These are phyloP conservation scores for Kwoniella mangroviensis DNA, from an alignment of 768 basidiomycete genomes.

Conservation along the genomic window DNA sequence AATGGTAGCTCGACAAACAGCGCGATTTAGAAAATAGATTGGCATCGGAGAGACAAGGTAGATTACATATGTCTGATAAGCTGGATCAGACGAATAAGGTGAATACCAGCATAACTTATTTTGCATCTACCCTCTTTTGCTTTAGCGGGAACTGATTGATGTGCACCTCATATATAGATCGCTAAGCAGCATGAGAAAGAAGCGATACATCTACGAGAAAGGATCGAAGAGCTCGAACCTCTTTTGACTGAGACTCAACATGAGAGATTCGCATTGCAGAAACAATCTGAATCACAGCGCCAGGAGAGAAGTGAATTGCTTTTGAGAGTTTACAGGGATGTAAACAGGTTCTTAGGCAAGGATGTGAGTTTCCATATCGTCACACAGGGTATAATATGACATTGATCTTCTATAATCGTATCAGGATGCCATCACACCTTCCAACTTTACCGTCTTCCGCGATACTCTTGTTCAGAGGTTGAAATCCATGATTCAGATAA, in stretches of 20 bases:
- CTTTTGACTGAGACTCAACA: constrained; percentile 64
- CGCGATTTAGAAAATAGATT: constrained; percentile 78
- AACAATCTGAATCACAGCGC: constrained; percentile 84
- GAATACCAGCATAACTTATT: constrained; percentile 16
- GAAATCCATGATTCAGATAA: constrained; percentile 80
- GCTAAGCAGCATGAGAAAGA: constrained; percentile 75
- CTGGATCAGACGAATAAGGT: constrained; percentile 71
- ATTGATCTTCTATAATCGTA: not conserved
- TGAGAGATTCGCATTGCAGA: constrained; percentile 69
- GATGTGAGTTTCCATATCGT: constrained; percentile 39
- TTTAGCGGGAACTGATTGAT: not conserved
- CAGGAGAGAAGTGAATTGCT: constrained; percentile 91
- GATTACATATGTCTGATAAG: constrained; percentile 85
- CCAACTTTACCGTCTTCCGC: constrained; percentile 91
- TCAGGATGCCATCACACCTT: constrained; percentile 59
- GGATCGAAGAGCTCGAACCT: constrained; percentile 75
- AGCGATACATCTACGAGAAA: constrained; percentile 65
- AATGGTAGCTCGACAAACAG: constrained; percentile 68
- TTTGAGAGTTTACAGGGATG: constrained; percentile 89
- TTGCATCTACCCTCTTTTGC: no score
- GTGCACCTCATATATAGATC: constrained; percentile 46
- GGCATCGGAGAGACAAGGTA: constrained; percentile 81
- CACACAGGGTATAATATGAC: no score
- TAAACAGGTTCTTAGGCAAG: constrained; percentile 84
- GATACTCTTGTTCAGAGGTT: constrained; percentile 89